phyloP scores from a whole-genome alignment of 2,329 filamentous ascomycete species.

The Colletotrichum sp. region DNA sequence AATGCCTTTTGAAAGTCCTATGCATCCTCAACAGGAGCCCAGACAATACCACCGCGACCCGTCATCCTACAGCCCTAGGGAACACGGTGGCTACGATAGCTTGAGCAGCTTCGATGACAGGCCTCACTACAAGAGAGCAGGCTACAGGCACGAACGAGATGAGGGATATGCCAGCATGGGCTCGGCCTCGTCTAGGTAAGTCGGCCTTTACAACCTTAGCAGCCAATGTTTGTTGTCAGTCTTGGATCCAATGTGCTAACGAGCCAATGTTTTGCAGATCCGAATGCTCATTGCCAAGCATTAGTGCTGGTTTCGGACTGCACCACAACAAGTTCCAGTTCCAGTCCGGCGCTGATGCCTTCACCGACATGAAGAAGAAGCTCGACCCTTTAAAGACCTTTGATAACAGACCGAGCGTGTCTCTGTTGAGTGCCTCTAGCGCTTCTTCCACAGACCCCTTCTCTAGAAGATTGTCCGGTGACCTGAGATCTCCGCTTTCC shows the following conservation, averaged over 20 bases:
- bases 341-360: slow-evolving; percentile 48
- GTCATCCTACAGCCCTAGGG: slow-evolving; percentile 22
- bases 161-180: slow-evolving; percentile 50
- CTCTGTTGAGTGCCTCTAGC: slow-evolving; percentile 41
- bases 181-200: slow-evolving; percentile 31
- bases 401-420: slow-evolving; percentile 48
- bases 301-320: slow-evolving; percentile 49
- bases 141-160: slow-evolving; percentile 33
- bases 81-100: slow-evolving; percentile 40
- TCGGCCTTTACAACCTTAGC: not conserved
- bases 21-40: slow-evolving; percentile 29
- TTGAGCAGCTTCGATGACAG: slow-evolving; percentile 41
- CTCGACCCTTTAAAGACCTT: slow-evolving; percentile 52
- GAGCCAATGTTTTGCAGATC: slow-evolving; percentile 31
- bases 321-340: slow-evolving; percentile 56
- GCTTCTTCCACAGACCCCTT: slow-evolving; percentile 42
- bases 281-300: slow-evolving; percentile 41
- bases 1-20: slow-evolving; percentile 31
- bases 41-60: slow-evolving; percentile 31
- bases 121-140: slow-evolving; percentile 34
- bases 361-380: slow-evolving; percentile 61
- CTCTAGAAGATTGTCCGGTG: slow-evolving; percentile 38
- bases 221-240: not conserved
- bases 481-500: slow-evolving; percentile 50
- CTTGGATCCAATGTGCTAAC: not conserved